Conservation (phyloP, 2,329 filamentous ascomycete species). For the Septoria petroselini region DNA sequence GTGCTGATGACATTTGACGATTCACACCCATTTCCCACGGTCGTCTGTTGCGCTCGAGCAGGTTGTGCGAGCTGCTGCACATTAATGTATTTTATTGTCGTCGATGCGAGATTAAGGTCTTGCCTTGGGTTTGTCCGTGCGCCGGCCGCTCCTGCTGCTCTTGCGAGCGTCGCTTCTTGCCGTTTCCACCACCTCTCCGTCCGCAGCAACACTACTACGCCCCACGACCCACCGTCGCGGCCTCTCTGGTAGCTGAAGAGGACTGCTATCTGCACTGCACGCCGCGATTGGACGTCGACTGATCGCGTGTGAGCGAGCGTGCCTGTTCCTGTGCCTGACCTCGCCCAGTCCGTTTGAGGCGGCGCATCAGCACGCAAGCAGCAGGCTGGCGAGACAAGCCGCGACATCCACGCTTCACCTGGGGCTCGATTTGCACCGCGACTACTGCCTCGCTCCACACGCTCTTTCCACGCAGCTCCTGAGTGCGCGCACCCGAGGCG, state of each 20-base stretch:
- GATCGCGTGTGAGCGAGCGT: constrained; percentile 1
- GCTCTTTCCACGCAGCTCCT: constrained; percentile 5
- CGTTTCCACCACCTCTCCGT: not conserved
- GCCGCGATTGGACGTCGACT: constrained; percentile 10
- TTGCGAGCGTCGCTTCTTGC: not conserved
- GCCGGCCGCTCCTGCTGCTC: constrained; percentile 5
- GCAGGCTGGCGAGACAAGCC: constrained; percentile 13
- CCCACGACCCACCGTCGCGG: constrained; percentile 3
- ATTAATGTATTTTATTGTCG: not conserved
- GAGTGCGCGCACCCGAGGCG: constrained; percentile 15
- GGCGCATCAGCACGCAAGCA: constrained; percentile 10
- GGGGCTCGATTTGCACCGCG: constrained; percentile 15
- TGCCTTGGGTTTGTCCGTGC: not conserved
- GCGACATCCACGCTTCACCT: constrained; percentile 12
- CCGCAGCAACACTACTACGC: not conserved
- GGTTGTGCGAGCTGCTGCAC: not conserved
- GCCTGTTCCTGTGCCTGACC: constrained; percentile 12
- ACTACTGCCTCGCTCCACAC: constrained; percentile 11
- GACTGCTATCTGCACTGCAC: constrained; percentile 6
- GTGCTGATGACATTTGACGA: not conserved
- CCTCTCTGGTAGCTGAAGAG: not conserved
- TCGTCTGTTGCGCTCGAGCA: constrained; percentile 2
- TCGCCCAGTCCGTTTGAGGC: not conserved
- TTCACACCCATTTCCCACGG: not conserved
- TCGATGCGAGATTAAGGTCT: not conserved